A percentile compares a stretch with the other conserved stretches of the same genome.
phyloP scores from a whole-genome alignment of 2,329 filamentous ascomycete species.

The Phyllosticta citrichinensis region DNA sequence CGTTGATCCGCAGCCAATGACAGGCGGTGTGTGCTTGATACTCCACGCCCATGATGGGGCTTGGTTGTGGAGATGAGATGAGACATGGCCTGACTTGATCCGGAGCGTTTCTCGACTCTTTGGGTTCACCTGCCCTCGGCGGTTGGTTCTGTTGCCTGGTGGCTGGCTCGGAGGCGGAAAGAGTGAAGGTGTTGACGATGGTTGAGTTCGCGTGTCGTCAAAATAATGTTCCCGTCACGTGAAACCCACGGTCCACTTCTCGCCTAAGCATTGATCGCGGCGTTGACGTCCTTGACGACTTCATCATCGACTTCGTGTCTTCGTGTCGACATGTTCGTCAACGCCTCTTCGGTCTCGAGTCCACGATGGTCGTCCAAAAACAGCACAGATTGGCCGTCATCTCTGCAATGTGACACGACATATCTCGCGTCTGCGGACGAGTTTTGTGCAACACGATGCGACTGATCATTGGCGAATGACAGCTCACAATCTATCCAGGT shows the following conservation, averaged over 20 bases:
- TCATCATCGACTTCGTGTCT: not conserved
- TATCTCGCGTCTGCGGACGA: not conserved
- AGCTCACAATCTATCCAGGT: not conserved
- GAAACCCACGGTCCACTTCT: not conserved
- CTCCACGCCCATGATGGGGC: not conserved
- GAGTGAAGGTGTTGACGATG: not conserved
- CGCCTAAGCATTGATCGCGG: not conserved
- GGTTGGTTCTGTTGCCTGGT: not conserved
- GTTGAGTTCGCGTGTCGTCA: not conserved
- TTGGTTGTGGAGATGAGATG: not conserved
- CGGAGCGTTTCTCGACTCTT: not conserved
- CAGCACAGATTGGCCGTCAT: not conserved
- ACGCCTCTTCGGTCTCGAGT: not conserved
- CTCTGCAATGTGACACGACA: not conserved
- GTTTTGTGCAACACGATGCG: not conserved
- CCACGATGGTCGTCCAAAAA: not conserved
- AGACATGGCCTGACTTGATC: not conserved
- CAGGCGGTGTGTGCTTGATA: not conserved
- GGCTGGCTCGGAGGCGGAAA: not conserved
- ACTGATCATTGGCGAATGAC: not conserved
- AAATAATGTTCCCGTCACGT: not conserved
- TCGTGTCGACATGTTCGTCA: not conserved
- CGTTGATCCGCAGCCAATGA: not conserved
- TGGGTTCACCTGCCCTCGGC: not conserved
- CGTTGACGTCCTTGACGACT: not conserved